Percentiles rank a stretch among this genome's conserved stretches.
Conservation (phyloP, 2,329 filamentous ascomycete genomes). For the Annulohypoxylon truncatum region DNA sequence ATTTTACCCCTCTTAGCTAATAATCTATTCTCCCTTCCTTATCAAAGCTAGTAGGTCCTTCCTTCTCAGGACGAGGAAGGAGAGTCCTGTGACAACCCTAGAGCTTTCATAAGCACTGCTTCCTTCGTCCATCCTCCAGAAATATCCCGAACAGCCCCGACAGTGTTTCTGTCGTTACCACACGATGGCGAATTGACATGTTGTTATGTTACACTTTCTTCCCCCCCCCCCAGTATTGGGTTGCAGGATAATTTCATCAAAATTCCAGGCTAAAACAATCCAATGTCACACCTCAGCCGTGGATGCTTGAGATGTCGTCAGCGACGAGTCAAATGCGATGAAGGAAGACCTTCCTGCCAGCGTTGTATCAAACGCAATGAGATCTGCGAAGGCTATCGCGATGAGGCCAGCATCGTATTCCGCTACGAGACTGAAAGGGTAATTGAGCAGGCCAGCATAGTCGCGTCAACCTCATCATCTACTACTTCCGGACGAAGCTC, state of each 20-base stretch:
- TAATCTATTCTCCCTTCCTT: too few species aligned
- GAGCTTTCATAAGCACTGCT: background rate
- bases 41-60: too few species aligned
- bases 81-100: too few species aligned
- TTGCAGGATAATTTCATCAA: background rate
- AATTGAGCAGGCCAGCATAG: conserved; percentile 23
- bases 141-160: too few species aligned
- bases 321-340: conserved; percentile 49
- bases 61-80: too few species aligned
- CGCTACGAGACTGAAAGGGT: conserved; percentile 52
- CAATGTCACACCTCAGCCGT: conserved; percentile 37
- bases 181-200: too few species aligned
- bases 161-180: too few species aligned
- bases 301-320: conserved; percentile 36
- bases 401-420: conserved; percentile 53
- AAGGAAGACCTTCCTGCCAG: conserved; percentile 51
- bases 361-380: conserved; percentile 54
- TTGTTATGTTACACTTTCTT: background rate
- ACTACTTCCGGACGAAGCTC: background rate
- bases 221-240: background rate
- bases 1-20: too few species aligned
- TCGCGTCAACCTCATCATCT: background rate
- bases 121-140: background rate
- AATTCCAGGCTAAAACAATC: background rate
- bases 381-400: conserved; percentile 54